Evolutionary conservation across 2,329 filamentous ascomycete species (phyloP).

Genomic region (Kalmusia sp.): DNA sequence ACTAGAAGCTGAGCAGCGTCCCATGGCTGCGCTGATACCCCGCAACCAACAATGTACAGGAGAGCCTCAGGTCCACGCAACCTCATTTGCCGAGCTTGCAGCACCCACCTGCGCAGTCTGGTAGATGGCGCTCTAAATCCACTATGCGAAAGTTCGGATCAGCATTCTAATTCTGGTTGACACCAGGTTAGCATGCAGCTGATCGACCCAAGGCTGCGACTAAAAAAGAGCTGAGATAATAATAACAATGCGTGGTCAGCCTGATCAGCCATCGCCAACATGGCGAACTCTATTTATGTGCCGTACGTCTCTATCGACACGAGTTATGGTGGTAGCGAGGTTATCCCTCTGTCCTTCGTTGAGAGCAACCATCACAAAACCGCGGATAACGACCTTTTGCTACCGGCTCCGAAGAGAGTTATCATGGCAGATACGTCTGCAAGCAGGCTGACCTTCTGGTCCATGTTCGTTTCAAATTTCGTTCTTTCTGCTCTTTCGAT

Average conservation of each 20-base stretch:
- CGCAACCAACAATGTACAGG: no score
- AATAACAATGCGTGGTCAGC: not conserved
- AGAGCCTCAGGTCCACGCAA: no score
- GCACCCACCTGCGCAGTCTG: no score
- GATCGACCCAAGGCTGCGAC: not conserved
- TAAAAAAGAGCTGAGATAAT: not conserved
- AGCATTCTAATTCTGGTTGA: not conserved
- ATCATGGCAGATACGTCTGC: not conserved
- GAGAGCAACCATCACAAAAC: not conserved
- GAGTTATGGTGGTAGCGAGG: not conserved
- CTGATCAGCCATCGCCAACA: not conserved
- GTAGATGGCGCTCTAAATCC: not conserved
- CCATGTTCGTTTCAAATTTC: conserved; percentile 29
- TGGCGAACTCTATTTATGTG: not conserved
- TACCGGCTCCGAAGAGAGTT: no score
- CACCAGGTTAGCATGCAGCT: not conserved
- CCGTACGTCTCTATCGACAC: not conserved
- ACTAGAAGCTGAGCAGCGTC: no score
- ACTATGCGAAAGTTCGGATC: not conserved
- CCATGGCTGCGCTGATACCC: no score
- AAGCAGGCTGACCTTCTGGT: conserved; percentile 20
- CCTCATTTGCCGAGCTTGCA: no score
- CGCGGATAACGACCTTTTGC: no score
- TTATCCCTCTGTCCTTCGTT: not conserved
- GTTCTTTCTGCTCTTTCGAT: conserved; percentile 40